These are phyloP conservation scores for Chlorophyllum brunneum DNA, from an alignment of 768 basidiomycete species.

Conservation along the genomic window DNA sequence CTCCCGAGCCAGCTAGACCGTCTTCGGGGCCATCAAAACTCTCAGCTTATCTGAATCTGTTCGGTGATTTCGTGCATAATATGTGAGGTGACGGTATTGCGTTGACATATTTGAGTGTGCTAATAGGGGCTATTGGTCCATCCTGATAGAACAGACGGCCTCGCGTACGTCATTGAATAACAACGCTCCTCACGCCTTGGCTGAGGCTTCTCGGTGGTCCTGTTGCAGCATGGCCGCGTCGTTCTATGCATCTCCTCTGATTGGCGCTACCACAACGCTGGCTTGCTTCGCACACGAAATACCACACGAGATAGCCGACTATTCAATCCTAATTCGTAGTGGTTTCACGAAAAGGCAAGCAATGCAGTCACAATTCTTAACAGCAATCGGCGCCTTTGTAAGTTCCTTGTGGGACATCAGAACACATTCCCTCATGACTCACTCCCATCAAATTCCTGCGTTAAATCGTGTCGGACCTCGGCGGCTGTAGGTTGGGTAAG, in stretches of 20 bases:
- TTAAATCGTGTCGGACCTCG: background rate
- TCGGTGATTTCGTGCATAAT: constrained; percentile 93
- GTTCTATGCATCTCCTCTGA: constrained; percentile 93
- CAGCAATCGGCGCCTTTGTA: constrained; percentile 90
- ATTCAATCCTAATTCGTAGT: constrained; percentile 86
- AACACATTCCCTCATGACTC: constrained; percentile 15
- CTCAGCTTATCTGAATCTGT: constrained; percentile 89
- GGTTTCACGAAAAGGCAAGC: constrained; percentile 90
- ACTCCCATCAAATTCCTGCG: background rate
- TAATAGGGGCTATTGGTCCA: constrained; percentile 13
- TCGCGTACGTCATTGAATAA: constrained; percentile 56
- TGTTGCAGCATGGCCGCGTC: constrained; percentile 80
- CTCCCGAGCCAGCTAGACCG: constrained; percentile 23
- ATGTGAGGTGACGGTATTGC: constrained; percentile 49
- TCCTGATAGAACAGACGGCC: constrained; percentile 75
- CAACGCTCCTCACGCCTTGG: background rate
- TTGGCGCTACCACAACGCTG: constrained; percentile 92
- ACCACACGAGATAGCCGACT: constrained; percentile 96
- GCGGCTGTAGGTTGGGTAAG: constrained; percentile 38
- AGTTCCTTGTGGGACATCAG: constrained; percentile 30
- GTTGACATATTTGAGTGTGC: constrained; percentile 12
- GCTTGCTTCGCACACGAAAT: constrained; percentile 96
- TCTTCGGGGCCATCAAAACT: constrained; percentile 67
- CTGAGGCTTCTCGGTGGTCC: background rate
- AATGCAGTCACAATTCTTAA: constrained; percentile 91